phyloP scores from a whole-genome alignment of 352 stramenopile species.

The Pythium phragmitis region DNA sequence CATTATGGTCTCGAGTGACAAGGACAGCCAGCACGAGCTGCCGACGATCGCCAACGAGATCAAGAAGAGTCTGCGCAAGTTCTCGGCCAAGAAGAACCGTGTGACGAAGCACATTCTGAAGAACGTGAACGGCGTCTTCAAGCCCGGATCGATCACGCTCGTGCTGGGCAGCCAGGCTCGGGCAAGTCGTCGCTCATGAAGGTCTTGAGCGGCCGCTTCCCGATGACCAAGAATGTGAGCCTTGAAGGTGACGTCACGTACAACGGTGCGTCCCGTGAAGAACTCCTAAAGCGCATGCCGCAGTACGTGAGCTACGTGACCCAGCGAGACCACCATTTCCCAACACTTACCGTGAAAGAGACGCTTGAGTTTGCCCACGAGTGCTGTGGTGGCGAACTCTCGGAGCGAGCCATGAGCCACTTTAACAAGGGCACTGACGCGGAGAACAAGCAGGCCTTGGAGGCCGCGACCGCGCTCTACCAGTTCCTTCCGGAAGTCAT shows the following conservation, averaged over 20 bases:
- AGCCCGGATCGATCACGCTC: constrained; percentile 32
- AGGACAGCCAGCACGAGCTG: constrained; percentile 4
- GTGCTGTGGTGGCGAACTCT: constrained; percentile 22
- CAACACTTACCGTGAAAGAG: constrained; percentile 33
- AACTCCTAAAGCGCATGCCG: constrained; percentile 37
- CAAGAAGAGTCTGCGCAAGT: background rate
- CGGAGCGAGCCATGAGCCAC: constrained; percentile 30
- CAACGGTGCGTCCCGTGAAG: constrained; percentile 36
- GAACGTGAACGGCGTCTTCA: constrained; percentile 30
- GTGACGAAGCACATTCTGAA: constrained; percentile 33
- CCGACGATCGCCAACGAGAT: constrained; percentile 22
- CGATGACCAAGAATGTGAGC: constrained; percentile 39
- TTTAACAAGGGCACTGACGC: constrained; percentile 30
- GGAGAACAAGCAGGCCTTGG: constrained; percentile 25
- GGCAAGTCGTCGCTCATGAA: constrained; percentile 52
- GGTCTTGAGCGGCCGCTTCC: constrained; percentile 50
- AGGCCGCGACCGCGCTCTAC: constrained; percentile 19
- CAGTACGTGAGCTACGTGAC: constrained; percentile 51
- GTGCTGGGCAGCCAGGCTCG: constrained; percentile 26
- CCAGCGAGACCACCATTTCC: constrained; percentile 34
- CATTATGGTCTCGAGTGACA: constrained; percentile 10
- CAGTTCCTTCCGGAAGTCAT: constrained; percentile 36
- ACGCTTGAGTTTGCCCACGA: constrained; percentile 32
- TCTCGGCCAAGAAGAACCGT: background rate
- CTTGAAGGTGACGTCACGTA: constrained; percentile 48